These are phyloP conservation scores for Zopfia rhizophila DNA, from an alignment of 2,329 filamentous ascomycete species.

Conservation along the genomic window DNA sequence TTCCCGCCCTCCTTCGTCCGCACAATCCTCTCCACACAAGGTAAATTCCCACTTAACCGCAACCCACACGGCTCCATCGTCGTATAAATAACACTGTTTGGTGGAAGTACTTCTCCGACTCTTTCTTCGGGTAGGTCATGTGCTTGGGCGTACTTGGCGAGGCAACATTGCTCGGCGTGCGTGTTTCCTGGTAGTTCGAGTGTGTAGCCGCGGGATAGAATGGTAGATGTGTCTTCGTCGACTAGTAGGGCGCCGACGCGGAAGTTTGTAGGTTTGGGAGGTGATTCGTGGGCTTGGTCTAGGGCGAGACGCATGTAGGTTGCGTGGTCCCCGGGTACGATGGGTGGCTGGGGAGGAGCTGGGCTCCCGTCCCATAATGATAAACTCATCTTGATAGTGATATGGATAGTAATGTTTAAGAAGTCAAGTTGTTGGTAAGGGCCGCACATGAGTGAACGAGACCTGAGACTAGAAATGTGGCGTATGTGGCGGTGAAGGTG, in stretches of 20 bases:
- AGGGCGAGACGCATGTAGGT: conserved; percentile 77
- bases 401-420: conserved; percentile 13
- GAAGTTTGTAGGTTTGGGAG: conserved; percentile 90
- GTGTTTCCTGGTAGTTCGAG: conserved; percentile 92
- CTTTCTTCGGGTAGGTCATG: conserved; percentile 61
- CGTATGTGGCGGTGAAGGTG: conserved; percentile 16
- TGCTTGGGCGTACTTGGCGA: conserved; percentile 72
- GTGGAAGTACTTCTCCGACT: conserved; percentile 63
- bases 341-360: conserved; percentile 13
- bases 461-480: conserved; percentile 12
- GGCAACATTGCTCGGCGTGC: conserved; percentile 93
- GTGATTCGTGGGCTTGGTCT: conserved; percentile 78
- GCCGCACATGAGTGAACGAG: conserved; percentile 9
- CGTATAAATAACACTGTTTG: conserved; percentile 78
- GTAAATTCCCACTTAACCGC: conserved; percentile 76
- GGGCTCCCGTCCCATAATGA: conserved; percentile 27
- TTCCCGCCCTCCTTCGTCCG: conserved; percentile 59
- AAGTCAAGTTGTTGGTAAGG: background rate
- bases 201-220: conserved; percentile 87
- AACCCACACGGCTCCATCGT: conserved; percentile 89
- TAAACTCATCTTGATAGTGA: conserved; percentile 9
- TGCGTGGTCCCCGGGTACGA: conserved; percentile 40
- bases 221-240: conserved; percentile 63
- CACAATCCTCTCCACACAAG: conserved; percentile 84
- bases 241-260: conserved; percentile 93